Evolutionary conservation across 192 early-diverging fungal species (phyloP), one percentile per base, ranked within the genome.

Genomic region (Linnemannia zychae): DNA sequence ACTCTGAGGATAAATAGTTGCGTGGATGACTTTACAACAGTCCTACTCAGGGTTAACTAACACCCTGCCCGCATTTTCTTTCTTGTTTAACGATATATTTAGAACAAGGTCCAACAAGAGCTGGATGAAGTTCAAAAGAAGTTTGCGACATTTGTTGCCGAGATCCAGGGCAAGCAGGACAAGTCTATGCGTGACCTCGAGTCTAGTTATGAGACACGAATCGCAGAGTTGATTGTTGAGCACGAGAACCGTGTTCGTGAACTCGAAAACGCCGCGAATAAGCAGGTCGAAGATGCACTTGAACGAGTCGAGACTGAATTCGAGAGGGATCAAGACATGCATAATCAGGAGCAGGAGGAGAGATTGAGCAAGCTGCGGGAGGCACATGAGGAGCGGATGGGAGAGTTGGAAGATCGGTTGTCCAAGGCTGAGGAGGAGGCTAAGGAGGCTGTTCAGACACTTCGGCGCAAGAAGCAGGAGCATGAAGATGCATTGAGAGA

Each of bases 221-320:
- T 88, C 36, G 87, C 87, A 52, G 87, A 84, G 9, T 11, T 84
- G 65, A 81, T 86, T 72, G 75, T 76, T 13, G 75, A 74, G 33
- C 74, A 85, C 31, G 82, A 78, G 50, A 70, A 80, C 38, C 71
- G 77, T 0, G 79, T 87, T 28, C 75, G 66, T 2, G 79, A 78
- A 40, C 76, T 87, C 3, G 80, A 87, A 67, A 75, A 78, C 24
- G 71, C 40, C n/a, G 80, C 80, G 3, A 82, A 81, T n/a, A 76
- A 78, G 22, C 77, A 79, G 16, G 79, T 82, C 15, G 57, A 87
- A 17, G 75, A 72, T 7, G 78, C 76, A 33, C 46, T 87, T 18
- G 88, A 81, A 3, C 15, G 78, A 31, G 88, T 86, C 15, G 83
- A 87, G 38, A 71, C 28, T 16, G 88, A 79, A 18, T 84, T 84